phyloP scores from a whole-genome alignment of 2,329 filamentous ascomycete species.

The Fusarium paranaense region DNA sequence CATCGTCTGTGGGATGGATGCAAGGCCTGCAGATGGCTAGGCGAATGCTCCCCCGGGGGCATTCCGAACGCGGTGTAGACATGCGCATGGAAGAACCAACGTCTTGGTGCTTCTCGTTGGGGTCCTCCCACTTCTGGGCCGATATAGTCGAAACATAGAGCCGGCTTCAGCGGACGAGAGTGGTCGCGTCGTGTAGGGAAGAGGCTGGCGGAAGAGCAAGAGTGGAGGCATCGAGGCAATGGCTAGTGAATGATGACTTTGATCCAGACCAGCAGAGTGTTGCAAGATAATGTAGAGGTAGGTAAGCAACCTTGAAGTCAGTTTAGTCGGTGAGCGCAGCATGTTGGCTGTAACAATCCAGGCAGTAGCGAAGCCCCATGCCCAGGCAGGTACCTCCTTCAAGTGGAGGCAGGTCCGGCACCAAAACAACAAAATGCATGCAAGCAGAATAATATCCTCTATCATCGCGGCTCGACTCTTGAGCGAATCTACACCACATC shows the following conservation, averaged over 20 bases:
- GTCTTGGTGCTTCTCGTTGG: neutral
- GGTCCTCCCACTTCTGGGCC: neutral
- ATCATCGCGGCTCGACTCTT: neutral
- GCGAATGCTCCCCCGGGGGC: neutral
- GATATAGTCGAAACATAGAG: neutral
- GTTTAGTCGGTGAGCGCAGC: constrained; percentile 1
- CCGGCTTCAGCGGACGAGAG: neutral
- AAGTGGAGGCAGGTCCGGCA: neutral
- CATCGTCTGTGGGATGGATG: neutral
- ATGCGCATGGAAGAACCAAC: neutral
- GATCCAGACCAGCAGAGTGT: neutral
- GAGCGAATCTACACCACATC: neutral
- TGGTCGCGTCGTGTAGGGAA: neutral
- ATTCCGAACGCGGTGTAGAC: constrained; percentile 1
- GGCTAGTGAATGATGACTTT: neutral
- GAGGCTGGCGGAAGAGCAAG: neutral
- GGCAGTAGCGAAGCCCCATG: neutral
- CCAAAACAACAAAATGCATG: neutral
- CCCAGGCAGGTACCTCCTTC: neutral
- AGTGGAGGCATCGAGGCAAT: neutral
- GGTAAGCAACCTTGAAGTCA: neutral
- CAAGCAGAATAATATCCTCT: neutral
- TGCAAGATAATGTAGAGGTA: neutral
- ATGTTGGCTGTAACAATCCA: neutral
- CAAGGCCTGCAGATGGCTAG: neutral